These are phyloP conservation scores for Claviceps fusiformis DNA, from an alignment of 2,329 filamentous ascomycete species.

Conservation along the genomic window DNA sequence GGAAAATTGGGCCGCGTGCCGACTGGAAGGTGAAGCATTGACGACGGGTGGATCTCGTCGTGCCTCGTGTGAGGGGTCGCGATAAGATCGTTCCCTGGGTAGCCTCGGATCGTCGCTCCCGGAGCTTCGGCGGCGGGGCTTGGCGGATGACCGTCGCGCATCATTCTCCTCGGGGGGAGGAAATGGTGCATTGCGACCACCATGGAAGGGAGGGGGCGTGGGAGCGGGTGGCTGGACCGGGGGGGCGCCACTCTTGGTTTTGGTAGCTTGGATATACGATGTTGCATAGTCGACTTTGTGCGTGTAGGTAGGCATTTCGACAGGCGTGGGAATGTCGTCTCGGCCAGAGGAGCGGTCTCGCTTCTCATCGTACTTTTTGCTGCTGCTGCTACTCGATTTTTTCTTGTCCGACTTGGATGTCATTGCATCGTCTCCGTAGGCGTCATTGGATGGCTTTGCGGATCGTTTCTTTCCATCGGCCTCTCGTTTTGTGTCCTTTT, in stretches of 20 bases:
- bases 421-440: slow-evolving; percentile 17
- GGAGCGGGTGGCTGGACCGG: slow-evolving; percentile 19
- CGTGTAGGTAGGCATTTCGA: slow-evolving; percentile 9
- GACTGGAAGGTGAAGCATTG: slow-evolving; percentile 17
- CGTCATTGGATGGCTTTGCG: slow-evolving; percentile 23
- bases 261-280: slow-evolving; percentile 20
- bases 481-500: slow-evolving; percentile 25
- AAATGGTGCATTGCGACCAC: slow-evolving; percentile 14
- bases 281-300: slow-evolving; percentile 12
- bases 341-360: slow-evolving; percentile 21
- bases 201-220: slow-evolving; percentile 20
- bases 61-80: slow-evolving; percentile 19
- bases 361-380: slow-evolving; percentile 25
- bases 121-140: slow-evolving; percentile 19
- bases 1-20: slow-evolving; percentile 14
- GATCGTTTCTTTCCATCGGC: slow-evolving; percentile 23
- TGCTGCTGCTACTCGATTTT: slow-evolving; percentile 23
- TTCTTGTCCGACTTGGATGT: slow-evolving; percentile 22
- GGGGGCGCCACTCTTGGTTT: slow-evolving; percentile 12
- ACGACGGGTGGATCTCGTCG: slow-evolving; percentile 18
- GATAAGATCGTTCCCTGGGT: slow-evolving; percentile 17
- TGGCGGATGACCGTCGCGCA: slow-evolving; percentile 20
- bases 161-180: slow-evolving; percentile 17
- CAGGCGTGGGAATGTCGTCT: slow-evolving; percentile 17
- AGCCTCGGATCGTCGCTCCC: slow-evolving; percentile 13